Conservation (phyloP, 2,329 filamentous ascomycete species). For the Plenodomus tracheiphilus region DNA sequence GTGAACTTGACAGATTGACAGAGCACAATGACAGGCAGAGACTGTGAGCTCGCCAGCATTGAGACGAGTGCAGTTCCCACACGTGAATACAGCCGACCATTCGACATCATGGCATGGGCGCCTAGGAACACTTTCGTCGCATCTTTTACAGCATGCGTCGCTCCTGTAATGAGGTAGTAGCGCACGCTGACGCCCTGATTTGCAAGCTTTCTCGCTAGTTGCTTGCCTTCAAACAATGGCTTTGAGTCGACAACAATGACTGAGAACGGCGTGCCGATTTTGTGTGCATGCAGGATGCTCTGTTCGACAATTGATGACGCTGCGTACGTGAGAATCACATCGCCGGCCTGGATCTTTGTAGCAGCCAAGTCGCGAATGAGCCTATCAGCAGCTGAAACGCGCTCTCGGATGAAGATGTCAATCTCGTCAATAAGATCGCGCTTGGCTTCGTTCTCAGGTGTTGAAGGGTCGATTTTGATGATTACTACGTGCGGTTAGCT, state of each 20-base stretch:
- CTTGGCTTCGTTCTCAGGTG: slow-evolving; percentile 81
- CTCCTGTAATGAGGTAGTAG: slow-evolving; percentile 79
- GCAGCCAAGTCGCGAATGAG: slow-evolving; percentile 79
- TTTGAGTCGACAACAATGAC: slow-evolving; percentile 83
- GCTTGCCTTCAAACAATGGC: slow-evolving; percentile 70
- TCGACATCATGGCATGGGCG: slow-evolving; percentile 90
- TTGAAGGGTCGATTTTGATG: slow-evolving; percentile 84
- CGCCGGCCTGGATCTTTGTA: slow-evolving; percentile 74
- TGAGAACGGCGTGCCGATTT: slow-evolving; percentile 71
- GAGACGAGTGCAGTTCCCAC: slow-evolving; percentile 87
- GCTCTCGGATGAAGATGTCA: slow-evolving; percentile 87
- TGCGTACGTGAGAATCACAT: slow-evolving; percentile 84
- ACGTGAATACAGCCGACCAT: slow-evolving; percentile 85
- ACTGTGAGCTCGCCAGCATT: slow-evolving; percentile 74
- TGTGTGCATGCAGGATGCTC: slow-evolving; percentile 73
- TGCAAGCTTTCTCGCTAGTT: slow-evolving; percentile 71
- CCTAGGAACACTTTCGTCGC: slow-evolving; percentile 79
- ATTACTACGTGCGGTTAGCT: slow-evolving; percentile 59
- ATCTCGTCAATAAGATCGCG: slow-evolving; percentile 76
- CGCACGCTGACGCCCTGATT: slow-evolving; percentile 73
- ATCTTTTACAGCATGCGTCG: slow-evolving; percentile 72
- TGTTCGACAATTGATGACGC: slow-evolving; percentile 85
- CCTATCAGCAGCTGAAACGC: slow-evolving; percentile 82
- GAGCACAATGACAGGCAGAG: slow-evolving; percentile 82
- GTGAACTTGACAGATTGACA: slow-evolving; percentile 97